These are phyloP conservation scores for Cordyceps militaris DNA, from an alignment of 2,329 filamentous ascomycete genomes.

Conservation along the genomic window DNA sequence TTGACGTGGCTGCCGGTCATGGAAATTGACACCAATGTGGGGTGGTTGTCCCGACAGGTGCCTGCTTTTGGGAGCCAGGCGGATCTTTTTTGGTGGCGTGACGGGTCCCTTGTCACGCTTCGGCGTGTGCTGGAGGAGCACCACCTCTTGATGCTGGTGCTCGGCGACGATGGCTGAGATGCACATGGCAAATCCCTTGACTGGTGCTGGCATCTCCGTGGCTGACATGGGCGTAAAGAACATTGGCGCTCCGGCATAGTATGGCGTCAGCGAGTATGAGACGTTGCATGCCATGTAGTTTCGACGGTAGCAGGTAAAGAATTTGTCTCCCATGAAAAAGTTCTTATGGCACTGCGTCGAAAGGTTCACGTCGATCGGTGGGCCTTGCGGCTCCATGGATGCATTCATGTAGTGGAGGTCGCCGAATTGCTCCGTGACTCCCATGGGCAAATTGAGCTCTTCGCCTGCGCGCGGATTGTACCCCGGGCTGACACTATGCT, in stretches of 20 bases:
- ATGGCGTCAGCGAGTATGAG: slow-evolving; percentile 63
- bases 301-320: slow-evolving; percentile 87
- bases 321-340: slow-evolving; percentile 72
- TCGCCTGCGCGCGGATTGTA: neutral
- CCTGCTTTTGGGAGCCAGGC: slow-evolving; percentile 55
- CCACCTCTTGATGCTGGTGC: slow-evolving; percentile 66
- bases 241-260: slow-evolving; percentile 38
- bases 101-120: slow-evolving; percentile 86
- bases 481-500: neutral
- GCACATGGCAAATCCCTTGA: slow-evolving; percentile 69
- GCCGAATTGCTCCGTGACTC: slow-evolving; percentile 44
- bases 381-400: slow-evolving; percentile 37
- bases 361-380: slow-evolving; percentile 39
- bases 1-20: neutral
- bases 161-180: slow-evolving; percentile 79
- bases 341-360: slow-evolving; percentile 80
- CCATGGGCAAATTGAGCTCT: slow-evolving; percentile 10
- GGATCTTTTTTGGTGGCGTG: slow-evolving; percentile 62
- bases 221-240: slow-evolving; percentile 44
- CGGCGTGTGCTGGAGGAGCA: slow-evolving; percentile 83
- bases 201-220: slow-evolving; percentile 38
- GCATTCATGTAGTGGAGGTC: slow-evolving; percentile 55
- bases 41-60: neutral
- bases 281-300: slow-evolving; percentile 88
- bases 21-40: neutral